Percentiles rank a stretch among this genome's conserved stretches.
Evolutionary conservation across 2,329 filamentous ascomycete genomes (phyloP).

Genomic region (Colletotrichum zoysiae): DNA sequence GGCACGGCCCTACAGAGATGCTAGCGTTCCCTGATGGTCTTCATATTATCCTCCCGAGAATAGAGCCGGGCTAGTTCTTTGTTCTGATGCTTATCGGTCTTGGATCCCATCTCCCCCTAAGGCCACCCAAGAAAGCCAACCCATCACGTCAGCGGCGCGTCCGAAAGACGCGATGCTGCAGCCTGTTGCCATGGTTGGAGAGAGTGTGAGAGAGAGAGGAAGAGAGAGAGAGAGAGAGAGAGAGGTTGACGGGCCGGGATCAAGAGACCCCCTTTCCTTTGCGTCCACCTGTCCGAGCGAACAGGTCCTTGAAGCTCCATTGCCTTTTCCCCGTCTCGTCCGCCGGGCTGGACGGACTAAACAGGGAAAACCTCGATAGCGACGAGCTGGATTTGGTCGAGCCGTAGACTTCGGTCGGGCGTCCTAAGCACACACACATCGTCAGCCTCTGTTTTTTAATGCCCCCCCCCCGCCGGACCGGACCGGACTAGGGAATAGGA

Average conservation of each 20-base stretch:
- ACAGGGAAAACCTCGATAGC: conserved; percentile 10
- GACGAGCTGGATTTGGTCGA: conserved; percentile 30
- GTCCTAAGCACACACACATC: conserved; percentile 31
- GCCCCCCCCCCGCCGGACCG: background rate
- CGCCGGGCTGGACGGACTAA: conserved; percentile 13
- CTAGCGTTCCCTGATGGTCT: background rate
- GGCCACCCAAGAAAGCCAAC: background rate
- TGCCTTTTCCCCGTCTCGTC: conserved; percentile 19
- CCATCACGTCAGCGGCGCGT: background rate
- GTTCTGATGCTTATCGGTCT: background rate
- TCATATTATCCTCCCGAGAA: background rate
- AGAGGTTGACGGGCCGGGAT: background rate
- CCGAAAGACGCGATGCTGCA: background rate
- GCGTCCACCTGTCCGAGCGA: conserved; percentile 20
- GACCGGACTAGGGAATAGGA: background rate
- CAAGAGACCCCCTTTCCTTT: conserved; percentile 30
- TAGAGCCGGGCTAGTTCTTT: background rate
- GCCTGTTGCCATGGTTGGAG: background rate
- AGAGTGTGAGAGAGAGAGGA: too few species aligned
- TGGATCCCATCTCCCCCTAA: too few species aligned
- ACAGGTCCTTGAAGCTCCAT: conserved; percentile 37
- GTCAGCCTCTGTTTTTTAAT: background rate
- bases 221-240: too few species aligned
- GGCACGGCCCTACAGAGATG: background rate
- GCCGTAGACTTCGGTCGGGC: conserved; percentile 46